These are phyloP conservation scores for Metschnikowia gelsemii DNA, from an alignment of 805 yeast species.

Conservation along the genomic window DNA sequence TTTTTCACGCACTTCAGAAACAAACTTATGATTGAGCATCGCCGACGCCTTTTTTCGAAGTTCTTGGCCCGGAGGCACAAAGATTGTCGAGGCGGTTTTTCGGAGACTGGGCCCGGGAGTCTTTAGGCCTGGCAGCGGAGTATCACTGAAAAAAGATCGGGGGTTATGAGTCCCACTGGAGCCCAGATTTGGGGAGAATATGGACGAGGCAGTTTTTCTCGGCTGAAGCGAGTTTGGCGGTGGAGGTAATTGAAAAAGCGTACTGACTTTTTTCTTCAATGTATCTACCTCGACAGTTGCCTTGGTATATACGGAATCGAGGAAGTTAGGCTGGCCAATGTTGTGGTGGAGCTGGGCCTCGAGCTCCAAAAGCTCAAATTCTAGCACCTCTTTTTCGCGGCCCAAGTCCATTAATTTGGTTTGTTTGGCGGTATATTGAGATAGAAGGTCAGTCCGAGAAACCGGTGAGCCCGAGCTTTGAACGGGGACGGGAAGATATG, in stretches of 20 bases:
- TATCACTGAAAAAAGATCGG: no score
- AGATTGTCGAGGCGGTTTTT: constrained; percentile 13
- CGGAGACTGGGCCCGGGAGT: background rate
- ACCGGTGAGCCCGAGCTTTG: no score
- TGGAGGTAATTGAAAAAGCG: constrained; percentile 10
- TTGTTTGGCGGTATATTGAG: constrained; percentile 49
- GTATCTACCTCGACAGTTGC: constrained; percentile 7
- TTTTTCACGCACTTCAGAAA: constrained; percentile 19
- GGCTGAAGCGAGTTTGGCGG: background rate
- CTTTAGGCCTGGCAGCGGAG: no score
- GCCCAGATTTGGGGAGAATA: background rate
- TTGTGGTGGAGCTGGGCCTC: constrained; percentile 17
- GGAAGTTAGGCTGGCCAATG: constrained; percentile 17
- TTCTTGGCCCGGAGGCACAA: constrained; percentile 12
- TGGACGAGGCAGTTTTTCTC: background rate
- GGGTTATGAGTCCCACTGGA: no score
- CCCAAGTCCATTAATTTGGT: constrained; percentile 51
- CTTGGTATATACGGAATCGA: constrained; percentile 13
- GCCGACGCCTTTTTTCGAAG: constrained; percentile 24
- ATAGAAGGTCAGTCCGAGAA: constrained; percentile 17
- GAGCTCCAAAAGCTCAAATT: constrained; percentile 36
- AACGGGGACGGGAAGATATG: no score
- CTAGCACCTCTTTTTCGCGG: constrained; percentile 34
- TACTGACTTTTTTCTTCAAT: constrained; percentile 15
- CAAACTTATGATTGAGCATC: constrained; percentile 20